These are phyloP conservation scores for Setaria viridis DNA, from an alignment of 202 grass and related monocot genomes.

Conservation along the genomic window DNA sequence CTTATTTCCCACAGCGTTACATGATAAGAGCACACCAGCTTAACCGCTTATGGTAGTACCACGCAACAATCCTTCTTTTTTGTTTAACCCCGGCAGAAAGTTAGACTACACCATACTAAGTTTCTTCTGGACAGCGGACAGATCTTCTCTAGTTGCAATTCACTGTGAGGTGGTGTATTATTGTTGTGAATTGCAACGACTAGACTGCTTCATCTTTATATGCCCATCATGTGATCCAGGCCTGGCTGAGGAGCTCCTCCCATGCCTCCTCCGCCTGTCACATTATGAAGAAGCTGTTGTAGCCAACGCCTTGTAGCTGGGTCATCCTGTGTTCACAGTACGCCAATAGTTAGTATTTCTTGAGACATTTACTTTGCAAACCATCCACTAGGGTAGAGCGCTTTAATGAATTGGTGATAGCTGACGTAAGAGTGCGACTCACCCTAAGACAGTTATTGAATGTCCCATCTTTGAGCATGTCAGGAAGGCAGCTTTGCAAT, in stretches of 20 bases:
- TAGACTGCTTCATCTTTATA: constrained; percentile 45
- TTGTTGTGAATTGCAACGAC: constrained; percentile 41
- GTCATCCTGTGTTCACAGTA: constrained; percentile 69
- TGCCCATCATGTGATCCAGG: constrained; percentile 83
- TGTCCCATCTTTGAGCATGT: constrained; percentile 93
- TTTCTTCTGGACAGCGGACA: constrained; percentile 27
- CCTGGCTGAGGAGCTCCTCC: constrained; percentile 71
- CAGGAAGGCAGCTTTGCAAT: constrained; percentile 81
- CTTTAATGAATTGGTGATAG: neutral
- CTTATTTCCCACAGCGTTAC: constrained; percentile 36
- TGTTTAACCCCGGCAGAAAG: neutral
- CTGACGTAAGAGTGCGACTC: constrained; percentile 41
- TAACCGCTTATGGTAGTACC: constrained; percentile 21
- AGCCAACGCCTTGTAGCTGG: constrained; percentile 87
- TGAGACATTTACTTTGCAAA: constrained; percentile 3
- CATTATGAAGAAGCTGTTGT: constrained; percentile 80
- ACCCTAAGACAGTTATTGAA: constrained; percentile 89
- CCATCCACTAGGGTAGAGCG: neutral
- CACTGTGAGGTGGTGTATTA: constrained; percentile 35
- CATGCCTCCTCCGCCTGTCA: constrained; percentile 61
- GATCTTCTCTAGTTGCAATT: constrained; percentile 44
- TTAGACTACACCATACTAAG: constrained; percentile 36
- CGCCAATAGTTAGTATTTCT: constrained; percentile 23
- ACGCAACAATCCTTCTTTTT: constrained; percentile 9
- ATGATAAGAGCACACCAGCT: constrained; percentile 32